A percentile compares a stretch with the other conserved stretches of the same genome.
Evolutionary conservation across 2,329 filamentous ascomycete species (phyloP).

Genomic region (Neonectria coccinea): DNA sequence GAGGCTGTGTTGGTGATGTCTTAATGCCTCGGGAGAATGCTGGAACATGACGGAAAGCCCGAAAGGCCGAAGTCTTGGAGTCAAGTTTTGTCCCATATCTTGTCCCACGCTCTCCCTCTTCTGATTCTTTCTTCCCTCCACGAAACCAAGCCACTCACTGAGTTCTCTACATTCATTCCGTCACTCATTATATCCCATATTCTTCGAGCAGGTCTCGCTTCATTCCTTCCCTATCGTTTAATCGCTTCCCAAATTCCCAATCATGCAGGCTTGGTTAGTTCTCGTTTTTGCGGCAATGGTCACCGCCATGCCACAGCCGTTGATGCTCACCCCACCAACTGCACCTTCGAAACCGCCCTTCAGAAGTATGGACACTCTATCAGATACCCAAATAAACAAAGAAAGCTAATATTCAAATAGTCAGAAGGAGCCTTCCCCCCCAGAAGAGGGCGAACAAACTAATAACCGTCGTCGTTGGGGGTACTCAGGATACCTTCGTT

Average conservation of each 20-base stretch:
- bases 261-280: constrained; percentile 3
- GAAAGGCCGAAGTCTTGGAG: neutral
- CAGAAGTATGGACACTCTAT: constrained; percentile 15
- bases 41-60: neutral
- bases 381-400: no score
- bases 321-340: neutral
- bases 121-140: neutral
- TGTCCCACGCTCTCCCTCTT: neutral
- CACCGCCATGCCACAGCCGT: constrained; percentile 9
- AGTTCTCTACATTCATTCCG: neutral
- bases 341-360: constrained; percentile 6
- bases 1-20: constrained; percentile 4
- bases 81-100: neutral
- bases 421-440: constrained; percentile 25
- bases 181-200: constrained; percentile 16
- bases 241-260: neutral
- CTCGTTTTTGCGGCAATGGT: neutral
- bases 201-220: constrained; percentile 22
- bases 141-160: neutral
- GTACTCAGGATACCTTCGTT: constrained; percentile 52
- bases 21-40: constrained; percentile 1
- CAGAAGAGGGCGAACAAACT: constrained; percentile 34
- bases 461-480: constrained; percentile 53
- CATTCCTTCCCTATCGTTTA: neutral
- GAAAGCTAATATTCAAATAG: constrained; percentile 11